Conservation (phyloP, 1,139 yeast species). For the Diutina neorugosa region DNA sequence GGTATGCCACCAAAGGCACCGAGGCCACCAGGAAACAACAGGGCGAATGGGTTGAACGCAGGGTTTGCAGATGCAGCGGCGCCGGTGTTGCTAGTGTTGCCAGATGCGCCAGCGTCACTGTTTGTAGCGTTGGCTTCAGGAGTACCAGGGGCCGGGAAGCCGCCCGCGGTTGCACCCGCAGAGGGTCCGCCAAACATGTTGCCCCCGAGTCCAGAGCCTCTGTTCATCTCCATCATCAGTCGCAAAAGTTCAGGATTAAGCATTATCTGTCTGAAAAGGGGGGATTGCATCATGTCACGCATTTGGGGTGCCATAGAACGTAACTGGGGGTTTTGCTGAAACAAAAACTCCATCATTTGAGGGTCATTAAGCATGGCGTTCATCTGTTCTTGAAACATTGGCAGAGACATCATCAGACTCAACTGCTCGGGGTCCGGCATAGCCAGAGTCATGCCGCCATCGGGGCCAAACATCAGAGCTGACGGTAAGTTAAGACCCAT, state of each 20-base stretch:
- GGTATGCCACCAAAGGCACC: slow-evolving; percentile 13
- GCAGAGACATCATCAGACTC: slow-evolving; percentile 64
- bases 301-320: slow-evolving; percentile 85
- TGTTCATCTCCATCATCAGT: slow-evolving; percentile 59
- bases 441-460: slow-evolving; percentile 64
- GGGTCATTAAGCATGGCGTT: slow-evolving; percentile 67
- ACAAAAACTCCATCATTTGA: slow-evolving; percentile 73
- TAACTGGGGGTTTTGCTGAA: slow-evolving; percentile 73
- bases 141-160: slow-evolving; percentile 50
- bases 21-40: slow-evolving; percentile 25
- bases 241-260: slow-evolving; percentile 80
- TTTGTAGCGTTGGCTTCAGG: slow-evolving; percentile 10
- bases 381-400: slow-evolving; percentile 73
- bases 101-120: slow-evolving; percentile 10
- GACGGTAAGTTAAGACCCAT: slow-evolving; percentile 68
- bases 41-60: background rate
- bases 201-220: slow-evolving; percentile 24
- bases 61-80: slow-evolving; percentile 6
- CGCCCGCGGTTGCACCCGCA: slow-evolving; percentile 11
- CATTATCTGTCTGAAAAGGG: slow-evolving; percentile 73
- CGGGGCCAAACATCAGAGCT: slow-evolving; percentile 87
- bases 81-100: background rate
- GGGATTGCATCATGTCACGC: slow-evolving; percentile 75
- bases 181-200: slow-evolving; percentile 7
- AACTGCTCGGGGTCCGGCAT: slow-evolving; percentile 69